phyloP scores from a whole-genome alignment of 2,329 filamentous ascomycete species.

The Microcyclosporella mali region DNA sequence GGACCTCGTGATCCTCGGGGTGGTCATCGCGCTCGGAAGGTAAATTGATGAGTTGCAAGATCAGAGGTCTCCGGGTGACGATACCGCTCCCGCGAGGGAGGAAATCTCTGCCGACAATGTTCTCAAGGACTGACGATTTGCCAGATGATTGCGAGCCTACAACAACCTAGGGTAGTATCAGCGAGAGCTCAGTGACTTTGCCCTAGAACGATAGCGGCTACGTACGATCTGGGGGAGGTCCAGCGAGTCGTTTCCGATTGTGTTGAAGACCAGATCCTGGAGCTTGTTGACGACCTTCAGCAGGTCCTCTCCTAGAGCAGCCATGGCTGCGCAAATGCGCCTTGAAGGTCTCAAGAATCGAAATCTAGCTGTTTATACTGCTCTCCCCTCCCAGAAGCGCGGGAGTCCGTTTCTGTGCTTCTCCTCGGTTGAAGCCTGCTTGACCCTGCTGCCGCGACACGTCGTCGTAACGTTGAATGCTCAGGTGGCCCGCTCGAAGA shows the following conservation, averaged over 20 bases:
- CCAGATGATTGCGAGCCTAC: conserved; percentile 97
- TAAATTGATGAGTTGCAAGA: conserved; percentile 97
- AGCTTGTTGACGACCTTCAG: conserved; percentile 95
- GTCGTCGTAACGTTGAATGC: too few species aligned
- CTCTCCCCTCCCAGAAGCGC: too few species aligned
- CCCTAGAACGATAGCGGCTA: conserved; percentile 7
- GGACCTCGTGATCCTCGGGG: conserved; percentile 56
- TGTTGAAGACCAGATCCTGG: conserved; percentile 98
- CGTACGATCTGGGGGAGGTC: conserved; percentile 96
- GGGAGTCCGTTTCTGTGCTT: too few species aligned
- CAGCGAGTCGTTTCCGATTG: conserved; percentile 96
- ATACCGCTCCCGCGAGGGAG: conserved; percentile 94
- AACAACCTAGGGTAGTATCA: conserved; percentile 62
- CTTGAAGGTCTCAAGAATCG: neutral
- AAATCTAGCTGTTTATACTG: too few species aligned
- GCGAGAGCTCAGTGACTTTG: neutral
- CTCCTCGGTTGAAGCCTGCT: too few species aligned
- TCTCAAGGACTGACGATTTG: conserved; percentile 97
- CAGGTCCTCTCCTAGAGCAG: conserved; percentile 90
- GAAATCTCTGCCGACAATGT: conserved; percentile 97
- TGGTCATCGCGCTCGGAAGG: conserved; percentile 66
- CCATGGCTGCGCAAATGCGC: conserved; percentile 52
- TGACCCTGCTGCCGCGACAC: too few species aligned
- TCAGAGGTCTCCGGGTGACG: conserved; percentile 86
- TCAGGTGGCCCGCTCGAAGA: too few species aligned